Evolutionary conservation across 805 yeast species (phyloP), one percentile per base, ranked within the genome.

Genomic region (Hanseniaspora taiwanica): DNA sequence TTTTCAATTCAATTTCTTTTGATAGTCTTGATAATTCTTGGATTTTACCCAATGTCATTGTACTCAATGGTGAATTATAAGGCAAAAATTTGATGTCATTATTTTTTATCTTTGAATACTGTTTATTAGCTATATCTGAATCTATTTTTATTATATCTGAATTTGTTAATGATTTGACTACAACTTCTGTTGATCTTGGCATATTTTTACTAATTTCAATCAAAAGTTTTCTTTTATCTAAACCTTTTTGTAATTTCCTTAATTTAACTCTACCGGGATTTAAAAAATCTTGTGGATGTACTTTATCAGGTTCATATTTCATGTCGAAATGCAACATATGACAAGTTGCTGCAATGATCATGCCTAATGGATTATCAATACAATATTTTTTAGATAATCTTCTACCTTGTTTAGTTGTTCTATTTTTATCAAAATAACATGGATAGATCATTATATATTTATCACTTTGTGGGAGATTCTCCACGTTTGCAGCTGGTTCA

Each of bases 261-360:
- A 33, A 18, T 33, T 19, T 19, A 4, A 91, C 87, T 52, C 97
- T 71, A n/a, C 98, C 98, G 4, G 96, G 93, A 55, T 89, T 89
- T 48, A 97, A 94, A 71, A 80, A 91, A 61, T 89, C 97, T 59
- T 87, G 94, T 10, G 97, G 97, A 61, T 89, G 98, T 1, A 81
- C 60, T 63, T 86, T 91, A 44, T 81, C 84, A 45, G 89, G 76
- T 60, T 83, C 91, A 43, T 77, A 66, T 34, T 79, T 65, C 29
- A 62, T 59, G 3, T 52, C 46, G 21, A 64, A 43, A 12, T 59
- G 57, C 16, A 67, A 38, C 4, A 48, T 35, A 20, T 60, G 54
- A 37, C 72, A 68, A 39, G 94, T 96, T 50, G 85, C 94, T 9
- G 79, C 71, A 17, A 89, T 69, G 4, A 81, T 75, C 52, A 78